Evolutionary conservation across 179 eudicot genomes (phyloP), one percentile per base, ranked within the genome.

Genomic region (Beta macrorhiza): DNA sequence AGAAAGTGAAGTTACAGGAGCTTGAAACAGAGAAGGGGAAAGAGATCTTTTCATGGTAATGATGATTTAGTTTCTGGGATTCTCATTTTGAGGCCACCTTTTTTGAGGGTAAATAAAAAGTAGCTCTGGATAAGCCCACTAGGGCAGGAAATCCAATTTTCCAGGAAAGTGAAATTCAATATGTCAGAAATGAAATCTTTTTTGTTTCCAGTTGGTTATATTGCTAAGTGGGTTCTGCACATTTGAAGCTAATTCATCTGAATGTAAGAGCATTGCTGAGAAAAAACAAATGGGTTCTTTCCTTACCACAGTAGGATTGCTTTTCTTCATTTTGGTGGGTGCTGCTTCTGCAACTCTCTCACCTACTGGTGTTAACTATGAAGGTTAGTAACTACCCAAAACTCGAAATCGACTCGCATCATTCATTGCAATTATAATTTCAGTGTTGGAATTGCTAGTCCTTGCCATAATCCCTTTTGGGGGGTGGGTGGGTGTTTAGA

Each of bases 291-390:
- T 56, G 79, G 42, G 22, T 52, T 64, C 51, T 58, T 72, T 71
- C 2, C 15, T 59, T 53, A 77, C 49, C 29, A 77, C 52, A 17
- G 53, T 75, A 55, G 75, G 49, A 72, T 73, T 84, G 62, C 55
- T 74, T 70, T 81, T 84, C 11, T 67, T 84, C 57, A 42, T 78
- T 14, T 63, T 78, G 65, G 57, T 82, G 47, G 82, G 82, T 64
- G 49, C 15, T 85, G 77, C 20, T 69, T 78, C 80, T 78, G 80
- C 87, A 20, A 68, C 84, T 42, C 84, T 85, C 58, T 85, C 87
- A 82, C 87, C 87, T 19, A 62, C 87, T 82, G 87, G 87, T 45
- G 82, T 85, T 3, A 85, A 85, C 73, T 85, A 78, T 85, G 87
- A 85, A 85, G 87, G 87, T 85, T 57, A 78, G 79, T 74, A 78